Evolutionary conservation across 768 basidiomycete species (phyloP).

Genomic region (Pleurotus platypus): DNA sequence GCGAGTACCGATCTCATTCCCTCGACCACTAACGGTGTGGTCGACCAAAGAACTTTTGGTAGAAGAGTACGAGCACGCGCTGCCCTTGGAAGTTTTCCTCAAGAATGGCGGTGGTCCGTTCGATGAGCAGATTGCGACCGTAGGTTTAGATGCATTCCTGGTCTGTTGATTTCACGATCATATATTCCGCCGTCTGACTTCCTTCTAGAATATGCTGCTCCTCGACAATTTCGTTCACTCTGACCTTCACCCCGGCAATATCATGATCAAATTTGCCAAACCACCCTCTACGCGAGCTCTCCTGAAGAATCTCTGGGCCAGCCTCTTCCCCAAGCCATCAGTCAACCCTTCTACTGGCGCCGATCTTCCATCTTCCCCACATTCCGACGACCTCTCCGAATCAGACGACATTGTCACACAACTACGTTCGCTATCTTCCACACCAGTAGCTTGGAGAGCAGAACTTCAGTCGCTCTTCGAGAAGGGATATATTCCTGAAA

Average conservation of each 20-base stretch:
- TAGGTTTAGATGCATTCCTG: constrained; percentile 93
- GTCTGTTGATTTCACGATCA: constrained; percentile 41
- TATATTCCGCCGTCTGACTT: not conserved
- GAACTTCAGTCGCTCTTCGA: constrained; percentile 60
- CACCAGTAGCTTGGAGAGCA: constrained; percentile 64
- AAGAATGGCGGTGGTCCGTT: constrained; percentile 90
- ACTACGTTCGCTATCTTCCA: constrained; percentile 58
- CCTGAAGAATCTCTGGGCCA: constrained; percentile 54
- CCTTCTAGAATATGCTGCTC: constrained; percentile 87
- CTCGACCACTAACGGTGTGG: constrained; percentile 78
- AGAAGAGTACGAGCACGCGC: constrained; percentile 90
- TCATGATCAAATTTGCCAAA: constrained; percentile 95
- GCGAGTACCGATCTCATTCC: constrained; percentile 84
- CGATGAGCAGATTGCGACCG: constrained; percentile 84
- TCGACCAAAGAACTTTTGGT: constrained; percentile 81
- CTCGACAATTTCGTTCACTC: constrained; percentile 97
- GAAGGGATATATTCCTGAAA: constrained; percentile 86
- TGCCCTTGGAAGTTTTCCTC: constrained; percentile 85
- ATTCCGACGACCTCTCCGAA: constrained; percentile 39
- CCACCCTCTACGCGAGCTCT: constrained; percentile 69
- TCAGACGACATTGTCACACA: constrained; percentile 64
- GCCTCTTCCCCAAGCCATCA: constrained; percentile 38
- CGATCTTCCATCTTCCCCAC: constrained; percentile 21
- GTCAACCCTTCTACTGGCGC: constrained; percentile 17
- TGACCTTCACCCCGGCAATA: constrained; percentile 90